Evolutionary conservation across 768 basidiomycete genomes (phyloP).

Genomic region (Amanita rimosa): DNA sequence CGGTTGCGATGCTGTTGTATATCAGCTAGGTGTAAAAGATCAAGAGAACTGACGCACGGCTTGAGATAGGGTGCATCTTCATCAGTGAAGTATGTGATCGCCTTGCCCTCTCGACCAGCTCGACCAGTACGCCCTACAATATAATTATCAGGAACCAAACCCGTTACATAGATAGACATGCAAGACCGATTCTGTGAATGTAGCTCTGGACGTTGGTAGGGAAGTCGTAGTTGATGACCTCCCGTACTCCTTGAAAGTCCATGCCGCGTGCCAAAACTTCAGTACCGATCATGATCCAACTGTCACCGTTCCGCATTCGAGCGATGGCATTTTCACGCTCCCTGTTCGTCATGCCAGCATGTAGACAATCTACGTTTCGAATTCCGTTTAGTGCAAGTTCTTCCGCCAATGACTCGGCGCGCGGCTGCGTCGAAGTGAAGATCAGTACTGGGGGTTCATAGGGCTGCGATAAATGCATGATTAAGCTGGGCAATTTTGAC

Average conservation of each 20-base stretch:
- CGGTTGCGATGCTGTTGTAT: slow-evolving; percentile 73
- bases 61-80: slow-evolving; percentile 89
- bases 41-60: slow-evolving; percentile 39
- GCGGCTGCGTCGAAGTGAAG: slow-evolving; percentile 85
- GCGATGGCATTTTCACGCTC: slow-evolving; percentile 79
- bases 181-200: slow-evolving; percentile 85
- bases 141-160: slow-evolving; percentile 3
- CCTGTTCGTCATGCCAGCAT: slow-evolving; percentile 81
- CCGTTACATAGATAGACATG: background rate
- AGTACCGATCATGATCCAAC: slow-evolving; percentile 93
- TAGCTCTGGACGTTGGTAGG: slow-evolving; percentile 94
- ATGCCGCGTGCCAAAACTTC: slow-evolving; percentile 98
- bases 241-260: slow-evolving; percentile 91
- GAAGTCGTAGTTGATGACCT: slow-evolving; percentile 97
- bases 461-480: slow-evolving; percentile 67
- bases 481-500: slow-evolving; percentile 87
- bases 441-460: slow-evolving; percentile 88
- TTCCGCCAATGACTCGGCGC: slow-evolving; percentile 68
- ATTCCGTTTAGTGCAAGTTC: slow-evolving; percentile 74
- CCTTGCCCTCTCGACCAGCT: slow-evolving; percentile 85
- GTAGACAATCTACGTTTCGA: slow-evolving; percentile 77
- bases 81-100: slow-evolving; percentile 92
- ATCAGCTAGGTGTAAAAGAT: background rate
- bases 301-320: slow-evolving; percentile 80
- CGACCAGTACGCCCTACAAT: slow-evolving; percentile 81